phyloP scores from a whole-genome alignment of 306 rosid genomes.

The Cucurbita maxima region DNA sequence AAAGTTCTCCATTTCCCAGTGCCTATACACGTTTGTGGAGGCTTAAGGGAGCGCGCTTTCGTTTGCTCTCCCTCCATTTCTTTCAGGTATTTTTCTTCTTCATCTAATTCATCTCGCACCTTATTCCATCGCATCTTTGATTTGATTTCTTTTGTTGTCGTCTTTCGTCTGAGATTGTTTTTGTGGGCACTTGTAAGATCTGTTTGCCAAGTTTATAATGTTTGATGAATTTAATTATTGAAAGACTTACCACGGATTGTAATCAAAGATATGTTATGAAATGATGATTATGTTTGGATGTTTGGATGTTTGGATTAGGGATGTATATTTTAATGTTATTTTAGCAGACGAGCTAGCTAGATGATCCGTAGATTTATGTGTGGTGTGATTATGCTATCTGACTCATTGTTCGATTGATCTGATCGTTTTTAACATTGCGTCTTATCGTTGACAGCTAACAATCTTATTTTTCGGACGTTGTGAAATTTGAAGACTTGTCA shows the following conservation, averaged over 20 bases:
- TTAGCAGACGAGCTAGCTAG: neutral
- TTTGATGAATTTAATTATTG: neutral
- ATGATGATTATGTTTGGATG: too few species aligned
- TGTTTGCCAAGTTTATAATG: neutral
- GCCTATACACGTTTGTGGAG: neutral
- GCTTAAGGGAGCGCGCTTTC: neutral
- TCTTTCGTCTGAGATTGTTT: too few species aligned
- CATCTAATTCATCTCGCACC: too few species aligned
- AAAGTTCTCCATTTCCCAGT: neutral
- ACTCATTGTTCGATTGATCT: neutral
- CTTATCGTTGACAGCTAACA: neutral
- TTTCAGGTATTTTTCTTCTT: neutral
- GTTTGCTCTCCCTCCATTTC: neutral
- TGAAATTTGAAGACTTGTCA: neutral
- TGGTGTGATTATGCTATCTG: neutral
- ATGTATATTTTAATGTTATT: too few species aligned
- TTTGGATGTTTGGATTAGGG: too few species aligned
- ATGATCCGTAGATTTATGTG: neutral
- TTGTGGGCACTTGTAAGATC: too few species aligned
- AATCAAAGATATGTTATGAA: neutral
- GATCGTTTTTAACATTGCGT: neutral
- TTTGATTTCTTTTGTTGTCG: too few species aligned
- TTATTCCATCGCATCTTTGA: too few species aligned
- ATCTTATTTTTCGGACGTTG: neutral
- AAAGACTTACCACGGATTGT: neutral